phyloP scores from a whole-genome alignment of 2,329 filamentous ascomycete genomes.

The Sarocladium kiliense region DNA sequence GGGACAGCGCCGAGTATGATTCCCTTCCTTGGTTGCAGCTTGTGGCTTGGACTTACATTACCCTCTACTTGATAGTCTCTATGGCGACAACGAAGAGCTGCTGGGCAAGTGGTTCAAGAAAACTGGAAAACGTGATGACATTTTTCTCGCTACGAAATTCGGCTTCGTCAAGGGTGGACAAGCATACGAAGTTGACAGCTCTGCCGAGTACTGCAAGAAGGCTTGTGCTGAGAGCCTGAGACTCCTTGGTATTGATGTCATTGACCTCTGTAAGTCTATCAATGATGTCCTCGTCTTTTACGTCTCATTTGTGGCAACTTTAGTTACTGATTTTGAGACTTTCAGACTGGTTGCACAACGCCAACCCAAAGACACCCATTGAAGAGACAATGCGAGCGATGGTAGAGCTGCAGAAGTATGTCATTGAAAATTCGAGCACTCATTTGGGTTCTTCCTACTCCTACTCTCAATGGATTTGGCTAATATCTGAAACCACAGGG shows the following conservation, averaged over 20 bases:
- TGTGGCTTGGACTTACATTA: background rate
- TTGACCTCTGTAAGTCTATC: constrained; percentile 44
- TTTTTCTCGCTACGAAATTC: constrained; percentile 38
- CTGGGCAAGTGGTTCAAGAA: constrained; percentile 42
- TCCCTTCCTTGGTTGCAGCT: background rate
- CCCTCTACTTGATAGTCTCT: constrained; percentile 20
- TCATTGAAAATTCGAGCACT: no score
- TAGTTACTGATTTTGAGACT: background rate
- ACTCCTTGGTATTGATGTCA: constrained; percentile 39
- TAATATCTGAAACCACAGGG: constrained; percentile 17
- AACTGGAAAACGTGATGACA: constrained; percentile 36
- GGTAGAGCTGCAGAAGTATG: constrained; percentile 33
- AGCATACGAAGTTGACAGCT: constrained; percentile 14
- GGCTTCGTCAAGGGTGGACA: constrained; percentile 11
- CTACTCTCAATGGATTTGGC: no score
- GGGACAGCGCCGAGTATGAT: constrained; percentile 37
- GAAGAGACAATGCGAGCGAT: constrained; percentile 43
- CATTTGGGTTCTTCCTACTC: no score
- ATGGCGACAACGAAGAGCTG: constrained; percentile 40
- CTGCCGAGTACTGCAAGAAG: constrained; percentile 18
- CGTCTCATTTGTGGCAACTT: background rate
- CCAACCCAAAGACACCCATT: constrained; percentile 26
- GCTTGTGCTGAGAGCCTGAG: constrained; percentile 28
- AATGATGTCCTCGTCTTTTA: background rate
- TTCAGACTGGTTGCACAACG: constrained; percentile 10